Base-by-base conservation (phyloP, 2,329 filamentous ascomycete species). In the Cadophora luteo-olivacea region DNA sequence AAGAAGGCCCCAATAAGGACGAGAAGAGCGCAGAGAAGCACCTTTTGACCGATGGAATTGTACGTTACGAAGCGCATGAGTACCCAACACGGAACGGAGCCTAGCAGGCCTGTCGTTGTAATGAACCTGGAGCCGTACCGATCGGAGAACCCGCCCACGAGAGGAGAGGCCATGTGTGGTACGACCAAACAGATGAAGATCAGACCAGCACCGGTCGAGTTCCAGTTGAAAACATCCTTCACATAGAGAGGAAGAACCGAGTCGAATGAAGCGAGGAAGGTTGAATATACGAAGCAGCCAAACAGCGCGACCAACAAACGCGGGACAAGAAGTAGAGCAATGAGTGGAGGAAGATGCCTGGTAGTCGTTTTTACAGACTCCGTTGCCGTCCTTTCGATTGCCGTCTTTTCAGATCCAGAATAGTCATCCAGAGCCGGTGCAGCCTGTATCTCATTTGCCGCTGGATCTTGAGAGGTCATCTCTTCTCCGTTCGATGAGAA, bases 21-120 rank as follows among this genome's bases (percentile, higher is more conserved):
- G 0, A 94, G 81, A 1, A 94, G 80, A 1, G 84, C 87, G 67
- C 87, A 90, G 0, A 94, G 81, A 0, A 93, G 79, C 1, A 91
- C 85, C 75, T 92, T 91, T 67, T 93, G 85, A 2, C 79, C 78
- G 6, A 88, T 80, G 0, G 81, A 84, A 73, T 91, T 84, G 54
- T 87, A 79, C 0, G 82, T 81, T 3, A 93, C 86, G 68, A 92
- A 85, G 2, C 91, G 86, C 12, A 94, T 80, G 38, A 90, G 84
- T 3, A 91, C 84, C 24, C 91, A 81, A 38, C 88, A 81, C 0
- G 91, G 90, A 4, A 87, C 78, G 0, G 83, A 80, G 11, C 85
- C 74, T 0, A 88, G 74, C 69, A 92, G 90, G 0, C 89, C 90
- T 0, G 81, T 76, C 0, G 87, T 82, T 0, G 88, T 83, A 19